Percentiles rank a stretch among this genome's conserved stretches.
phyloP scores from a whole-genome alignment of 257 asterid genomes.

The Fraxinus americana region DNA sequence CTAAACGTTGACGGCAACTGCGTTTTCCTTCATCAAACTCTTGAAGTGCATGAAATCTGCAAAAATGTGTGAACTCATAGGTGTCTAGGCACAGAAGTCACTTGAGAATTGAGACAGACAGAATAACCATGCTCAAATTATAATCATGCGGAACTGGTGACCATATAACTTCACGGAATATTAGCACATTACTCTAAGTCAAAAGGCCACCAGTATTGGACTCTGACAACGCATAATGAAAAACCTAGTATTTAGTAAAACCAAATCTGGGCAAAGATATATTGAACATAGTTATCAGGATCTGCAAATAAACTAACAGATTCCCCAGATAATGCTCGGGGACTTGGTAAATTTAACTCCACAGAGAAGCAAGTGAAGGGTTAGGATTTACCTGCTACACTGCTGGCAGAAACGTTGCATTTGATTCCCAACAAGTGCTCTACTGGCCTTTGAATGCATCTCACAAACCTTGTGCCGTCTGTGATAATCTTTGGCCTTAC shows the following conservation, averaged over 20 bases:
- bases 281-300: background rate
- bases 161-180: background rate
- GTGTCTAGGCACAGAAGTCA: background rate
- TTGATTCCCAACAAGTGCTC: conserved; percentile 64
- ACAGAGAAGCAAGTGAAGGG: background rate
- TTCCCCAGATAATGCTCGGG: background rate
- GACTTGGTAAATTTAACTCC: background rate
- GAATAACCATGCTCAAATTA: too few relatives aligned
- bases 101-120: background rate
- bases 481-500: conserved; percentile 71
- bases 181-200: background rate
- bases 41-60: conserved; percentile 80
- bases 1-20: conserved; percentile 80
- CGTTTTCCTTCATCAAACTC: conserved; percentile 89
- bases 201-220: background rate
- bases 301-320: background rate
- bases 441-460: conserved; percentile 69
- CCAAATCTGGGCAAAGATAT: background rate
- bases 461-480: conserved; percentile 82
- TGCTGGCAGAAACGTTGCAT: conserved; percentile 90
- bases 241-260: background rate
- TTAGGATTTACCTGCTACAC: conserved; percentile 69
- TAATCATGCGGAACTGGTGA: background rate
- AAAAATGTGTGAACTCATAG: conserved; percentile 7
- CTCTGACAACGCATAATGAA: background rate